Evolutionary conservation across 768 basidiomycete species (phyloP).

Genomic region (Cystobasidium tubakii): DNA sequence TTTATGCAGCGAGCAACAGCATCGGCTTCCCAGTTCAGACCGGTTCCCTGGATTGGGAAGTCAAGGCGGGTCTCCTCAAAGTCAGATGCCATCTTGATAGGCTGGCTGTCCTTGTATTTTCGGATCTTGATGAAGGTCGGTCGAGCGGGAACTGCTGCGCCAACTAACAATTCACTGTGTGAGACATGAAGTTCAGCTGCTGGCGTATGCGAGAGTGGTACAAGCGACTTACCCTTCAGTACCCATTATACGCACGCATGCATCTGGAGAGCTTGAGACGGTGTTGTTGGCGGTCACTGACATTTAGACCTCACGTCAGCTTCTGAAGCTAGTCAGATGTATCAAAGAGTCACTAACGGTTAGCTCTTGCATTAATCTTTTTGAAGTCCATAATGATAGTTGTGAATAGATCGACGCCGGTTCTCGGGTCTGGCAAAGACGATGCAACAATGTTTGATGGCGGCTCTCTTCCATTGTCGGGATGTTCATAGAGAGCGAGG

Average conservation of each 20-base stretch:
- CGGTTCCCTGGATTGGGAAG: conserved; percentile 36
- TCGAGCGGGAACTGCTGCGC: not conserved
- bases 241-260: conserved; percentile 12
- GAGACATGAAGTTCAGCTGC: not conserved
- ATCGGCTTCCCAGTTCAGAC: conserved; percentile 44
- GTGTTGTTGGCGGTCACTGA: conserved; percentile 33
- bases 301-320: not conserved
- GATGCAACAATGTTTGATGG: conserved; percentile 44
- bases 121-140: not conserved
- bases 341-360: not conserved
- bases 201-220: not conserved
- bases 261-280: not conserved
- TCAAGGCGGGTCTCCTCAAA: conserved; percentile 11
- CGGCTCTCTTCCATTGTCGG: conserved; percentile 44
- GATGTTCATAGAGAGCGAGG: conserved; percentile 45
- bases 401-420: conserved; percentile 44
- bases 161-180: conserved; percentile 28
- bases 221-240: conserved; percentile 15
- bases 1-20: conserved; percentile 42
- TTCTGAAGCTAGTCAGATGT: not conserved
- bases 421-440: conserved; percentile 40
- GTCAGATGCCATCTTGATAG: not conserved
- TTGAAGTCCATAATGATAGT: conserved; percentile 43
- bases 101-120: not conserved
- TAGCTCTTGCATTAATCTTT: conserved; percentile 42